Evolutionary conservation across 2,329 filamentous ascomycete species (phyloP).

Genomic region (Gnomoniopsis smithogilvyi): DNA sequence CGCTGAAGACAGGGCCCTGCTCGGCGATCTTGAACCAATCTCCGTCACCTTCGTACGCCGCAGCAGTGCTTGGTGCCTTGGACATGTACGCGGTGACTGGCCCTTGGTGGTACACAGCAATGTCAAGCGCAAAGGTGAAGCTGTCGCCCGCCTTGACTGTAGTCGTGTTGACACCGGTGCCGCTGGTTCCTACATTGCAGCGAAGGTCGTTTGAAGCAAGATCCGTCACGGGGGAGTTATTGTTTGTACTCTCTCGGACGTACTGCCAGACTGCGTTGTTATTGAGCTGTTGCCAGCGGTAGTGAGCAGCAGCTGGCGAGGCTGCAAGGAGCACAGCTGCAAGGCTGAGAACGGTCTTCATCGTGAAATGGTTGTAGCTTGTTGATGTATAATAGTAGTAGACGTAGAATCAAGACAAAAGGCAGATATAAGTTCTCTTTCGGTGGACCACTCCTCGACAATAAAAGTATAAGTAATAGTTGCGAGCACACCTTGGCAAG

Average conservation of each 20-base stretch:
- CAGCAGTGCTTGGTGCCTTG: slow-evolving; percentile 7
- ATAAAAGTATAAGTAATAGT: too few relatives aligned
- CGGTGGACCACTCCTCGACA: too few relatives aligned
- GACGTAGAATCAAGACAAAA: too few relatives aligned
- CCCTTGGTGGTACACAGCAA: slow-evolving; percentile 41
- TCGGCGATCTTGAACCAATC: slow-evolving; percentile 15
- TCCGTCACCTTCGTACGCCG: slow-evolving; percentile 4
- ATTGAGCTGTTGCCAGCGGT: slow-evolving; percentile 39
- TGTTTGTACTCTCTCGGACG: slow-evolving; percentile 45
- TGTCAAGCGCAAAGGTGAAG: slow-evolving; percentile 37
- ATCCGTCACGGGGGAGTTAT: slow-evolving; percentile 44
- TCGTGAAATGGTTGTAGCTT: slow-evolving; percentile 19
- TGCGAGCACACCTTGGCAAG: too few relatives aligned
- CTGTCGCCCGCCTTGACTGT: slow-evolving; percentile 34
- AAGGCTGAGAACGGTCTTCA: slow-evolving; percentile 30
- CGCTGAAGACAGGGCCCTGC: slow-evolving; percentile 30
- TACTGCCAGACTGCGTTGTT: slow-evolving; percentile 33
- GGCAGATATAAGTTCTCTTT: too few relatives aligned
- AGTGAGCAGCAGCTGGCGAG: slow-evolving; percentile 34
- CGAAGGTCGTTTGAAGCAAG: slow-evolving; percentile 37
- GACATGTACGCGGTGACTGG: slow-evolving; percentile 35
- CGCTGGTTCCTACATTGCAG: slow-evolving; percentile 37
- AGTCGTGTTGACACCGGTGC: slow-evolving; percentile 31
- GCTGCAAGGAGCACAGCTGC: slow-evolving; percentile 29
- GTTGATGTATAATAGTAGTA: too few relatives aligned